Base-by-base conservation (phyloP, 2,329 filamentous ascomycete species). In the Pezicula carpinea region DNA sequence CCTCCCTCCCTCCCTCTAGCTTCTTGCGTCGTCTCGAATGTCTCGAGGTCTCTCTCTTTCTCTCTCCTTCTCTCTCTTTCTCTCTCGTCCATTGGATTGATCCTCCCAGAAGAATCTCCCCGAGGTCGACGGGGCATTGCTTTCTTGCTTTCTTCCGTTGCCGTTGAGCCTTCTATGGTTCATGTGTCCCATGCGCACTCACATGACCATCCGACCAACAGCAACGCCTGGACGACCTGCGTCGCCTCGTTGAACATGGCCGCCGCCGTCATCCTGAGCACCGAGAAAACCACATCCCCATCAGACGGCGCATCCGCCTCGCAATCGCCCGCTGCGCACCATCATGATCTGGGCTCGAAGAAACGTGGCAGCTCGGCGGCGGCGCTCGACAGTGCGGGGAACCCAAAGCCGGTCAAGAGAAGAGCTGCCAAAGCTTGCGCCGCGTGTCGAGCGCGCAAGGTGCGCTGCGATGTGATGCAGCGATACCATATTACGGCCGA, bases 381-480 rank as follows among this genome's bases (percentile, higher is more conserved):
- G 1, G 47, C 48, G 14, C 23, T 56, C 6, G 54, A 59, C 45
- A 49, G 33, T 33, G 53, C 58, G 51, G 55, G 55, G 22, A 56
- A 57, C 36, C 46, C 53, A 0, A 59, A 58, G 29, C 55, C 55
- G 1, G 54, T 62, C 36, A 96, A 96, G 70, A 79, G 90, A 61
- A 80, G 91, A 62, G 90, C 91, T n/a, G 89, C 90, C 8, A 87
- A 92, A 58, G 91, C 91, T 15, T 96, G 91, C 66, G 88, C 89
- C 53, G 89, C 86, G 59, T 96, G 91, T 69, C 80, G 91, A 59
- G 83, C 87, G 48, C 83, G 91, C 63, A 96, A 96, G 66, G 91
- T 96, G 35, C 82, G 91, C 48, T 96, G 91, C 72, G 91, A 96
- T 71, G 90, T 96, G 47, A 89, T 93, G 49, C 89, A 95, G 66